Base-by-base conservation (phyloP, 2,329 filamentous ascomycete species). In the Emergomyces orientalis region DNA sequence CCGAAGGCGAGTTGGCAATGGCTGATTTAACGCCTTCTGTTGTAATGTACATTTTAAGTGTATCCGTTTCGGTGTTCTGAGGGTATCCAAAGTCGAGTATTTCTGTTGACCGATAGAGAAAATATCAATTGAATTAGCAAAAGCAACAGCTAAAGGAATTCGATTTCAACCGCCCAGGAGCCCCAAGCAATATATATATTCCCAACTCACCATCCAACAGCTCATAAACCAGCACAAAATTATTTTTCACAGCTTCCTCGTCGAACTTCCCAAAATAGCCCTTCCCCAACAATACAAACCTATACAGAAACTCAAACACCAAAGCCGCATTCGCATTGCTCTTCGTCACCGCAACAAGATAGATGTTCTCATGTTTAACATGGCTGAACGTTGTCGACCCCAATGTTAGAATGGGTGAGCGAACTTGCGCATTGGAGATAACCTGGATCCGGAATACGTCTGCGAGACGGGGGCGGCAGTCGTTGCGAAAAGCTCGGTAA, bases 381-480 rank as follows among this genome's bases (percentile, higher is more conserved):
- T 99, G 94, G 81, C 91, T 96, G 78, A 99, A 99, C 56, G 95
- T 99, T 63, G 94, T 99, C 75, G 91, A 96, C 67, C 95, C 94
- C 63, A 99, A 86, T 4, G 94, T 99, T 71, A 99, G 83, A 78
- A 99, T 97, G 64, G 94, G 94, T 69, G 94, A 97, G 69, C 95
- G 91, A 65, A 99, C 94, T 77, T 97, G 91, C 61, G 94, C 88
- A 76, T 99, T 99, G 71, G 91, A 96, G 76, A 99, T 97, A 79
- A 99, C 93, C 75, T 99, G 94, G 77, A 99, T 99, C 77, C 94
- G 92, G 79, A 99, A 99, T 80, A 99, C 93, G 75, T 99, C 94
- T 79, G 94, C 94, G 67, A 99, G 89, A 61, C 94, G 91, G 62
- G 94, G 94, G 63, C 95, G 91, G 79, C 94, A 97, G 80, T 99